Evolutionary conservation across 2,329 filamentous ascomycete species (phyloP).

Genomic region (Rosellinia necatrix): DNA sequence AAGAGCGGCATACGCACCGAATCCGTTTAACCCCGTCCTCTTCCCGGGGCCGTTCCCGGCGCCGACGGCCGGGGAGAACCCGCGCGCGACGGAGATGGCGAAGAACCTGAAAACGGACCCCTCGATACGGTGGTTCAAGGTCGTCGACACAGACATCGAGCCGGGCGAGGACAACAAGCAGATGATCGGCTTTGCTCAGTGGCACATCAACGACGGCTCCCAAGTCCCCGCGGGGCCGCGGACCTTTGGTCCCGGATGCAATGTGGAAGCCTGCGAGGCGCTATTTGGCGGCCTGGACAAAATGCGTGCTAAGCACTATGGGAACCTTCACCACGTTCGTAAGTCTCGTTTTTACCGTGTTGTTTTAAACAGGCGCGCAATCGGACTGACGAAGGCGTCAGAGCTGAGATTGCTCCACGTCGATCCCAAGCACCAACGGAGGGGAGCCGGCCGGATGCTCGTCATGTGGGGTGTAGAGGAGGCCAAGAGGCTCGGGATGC

Average conservation of each 20-base stretch:
- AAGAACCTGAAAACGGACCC: slow-evolving; percentile 32
- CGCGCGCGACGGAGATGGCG: slow-evolving; percentile 32
- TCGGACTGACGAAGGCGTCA: slow-evolving; percentile 24
- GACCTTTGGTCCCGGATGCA: slow-evolving; percentile 35
- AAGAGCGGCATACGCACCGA: slow-evolving; percentile 43
- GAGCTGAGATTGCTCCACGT: slow-evolving; percentile 47
- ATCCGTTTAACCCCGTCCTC: slow-evolving; percentile 40
- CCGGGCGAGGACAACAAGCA: slow-evolving; percentile 27
- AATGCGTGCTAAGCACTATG: slow-evolving; percentile 29
- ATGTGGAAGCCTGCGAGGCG: slow-evolving; percentile 40
- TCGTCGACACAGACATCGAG: slow-evolving; percentile 42
- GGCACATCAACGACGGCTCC: slow-evolving; percentile 34
- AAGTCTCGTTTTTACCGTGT: slow-evolving; percentile 21
- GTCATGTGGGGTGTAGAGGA: slow-evolving; percentile 46
- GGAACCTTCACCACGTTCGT: slow-evolving; percentile 37
- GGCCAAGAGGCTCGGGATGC: slow-evolving; percentile 41
- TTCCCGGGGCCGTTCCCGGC: slow-evolving; percentile 42
- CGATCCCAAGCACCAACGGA: slow-evolving; percentile 47
- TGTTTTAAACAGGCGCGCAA: background rate
- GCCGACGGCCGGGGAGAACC: slow-evolving; percentile 28
- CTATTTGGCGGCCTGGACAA: slow-evolving; percentile 36
- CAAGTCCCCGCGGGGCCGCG: slow-evolving; percentile 24
- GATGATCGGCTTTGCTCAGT: slow-evolving; percentile 42
- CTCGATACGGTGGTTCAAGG: slow-evolving; percentile 39
- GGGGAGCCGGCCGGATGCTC: slow-evolving; percentile 47